phyloP scores from a whole-genome alignment of 164 flowering plant species.

The Brasenia schreberi region DNA sequence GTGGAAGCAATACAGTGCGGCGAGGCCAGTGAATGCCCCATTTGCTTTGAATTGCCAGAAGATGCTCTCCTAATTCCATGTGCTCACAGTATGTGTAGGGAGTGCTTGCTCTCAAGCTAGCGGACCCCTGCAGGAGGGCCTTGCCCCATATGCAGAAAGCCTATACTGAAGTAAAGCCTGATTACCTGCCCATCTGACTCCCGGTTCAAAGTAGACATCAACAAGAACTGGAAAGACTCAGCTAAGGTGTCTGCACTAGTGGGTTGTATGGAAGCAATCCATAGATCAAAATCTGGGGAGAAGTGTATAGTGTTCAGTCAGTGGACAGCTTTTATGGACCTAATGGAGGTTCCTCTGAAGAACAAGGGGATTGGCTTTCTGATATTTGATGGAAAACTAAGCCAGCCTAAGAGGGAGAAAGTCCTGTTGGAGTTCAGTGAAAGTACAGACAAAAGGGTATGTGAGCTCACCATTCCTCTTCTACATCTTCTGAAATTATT shows the following conservation, averaged over 20 bases:
- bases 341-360: constrained; percentile 48
- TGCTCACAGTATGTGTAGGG: constrained; percentile 77
- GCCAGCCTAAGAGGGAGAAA: constrained; percentile 48
- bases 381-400: constrained; percentile 59
- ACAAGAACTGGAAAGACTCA: constrained; percentile 65
- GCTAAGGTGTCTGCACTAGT: constrained; percentile 51
- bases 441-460: constrained; percentile 35
- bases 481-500: too few species aligned
- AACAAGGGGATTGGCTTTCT: constrained; percentile 39
- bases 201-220: constrained; percentile 41
- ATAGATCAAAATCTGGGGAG: not conserved
- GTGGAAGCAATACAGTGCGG: constrained; percentile 49
- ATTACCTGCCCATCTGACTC: constrained; percentile 63
- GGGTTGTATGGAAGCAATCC: constrained; percentile 25
- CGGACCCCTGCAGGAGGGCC: constrained; percentile 27
- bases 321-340: constrained; percentile 82
- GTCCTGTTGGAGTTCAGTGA: constrained; percentile 60
- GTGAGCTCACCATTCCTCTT: not conserved
- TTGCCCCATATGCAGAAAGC: constrained; percentile 61
- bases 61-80: constrained; percentile 75
- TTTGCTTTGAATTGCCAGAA: constrained; percentile 67
- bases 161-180: constrained; percentile 37
- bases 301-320: constrained; percentile 80
- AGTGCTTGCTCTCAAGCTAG: constrained; percentile 72
- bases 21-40: constrained; percentile 63